Percentiles rank a stretch among this genome's conserved stretches.
Evolutionary conservation across 495 filamentous ascomycete genomes (phyloP).

Genomic region (Penicillium simplicissimum): DNA sequence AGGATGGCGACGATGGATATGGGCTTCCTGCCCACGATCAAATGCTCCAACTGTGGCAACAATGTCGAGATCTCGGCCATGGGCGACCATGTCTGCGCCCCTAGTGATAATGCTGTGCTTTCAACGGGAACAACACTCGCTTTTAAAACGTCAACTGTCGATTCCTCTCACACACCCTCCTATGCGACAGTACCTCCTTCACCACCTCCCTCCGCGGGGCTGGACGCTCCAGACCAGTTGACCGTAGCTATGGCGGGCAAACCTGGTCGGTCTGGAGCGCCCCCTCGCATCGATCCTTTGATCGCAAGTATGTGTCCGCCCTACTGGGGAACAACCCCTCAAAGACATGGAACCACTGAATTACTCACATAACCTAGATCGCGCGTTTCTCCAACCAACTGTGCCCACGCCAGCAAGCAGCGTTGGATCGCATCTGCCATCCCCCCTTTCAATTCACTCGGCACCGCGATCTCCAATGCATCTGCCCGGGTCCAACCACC

Average conservation of each 20-base stretch:
- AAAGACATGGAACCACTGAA: conserved; percentile 5
- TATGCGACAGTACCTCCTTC: conserved; percentile 40
- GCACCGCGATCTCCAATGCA: conserved; percentile 44
- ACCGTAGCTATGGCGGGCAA: conserved; percentile 25
- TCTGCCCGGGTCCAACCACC: conserved; percentile 41
- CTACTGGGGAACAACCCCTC: not conserved
- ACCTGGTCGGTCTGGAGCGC: conserved; percentile 32
- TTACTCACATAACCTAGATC: conserved; percentile 51
- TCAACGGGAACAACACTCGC: not conserved
- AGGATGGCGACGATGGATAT: conserved; percentile 31
- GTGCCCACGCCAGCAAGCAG: conserved; percentile 62
- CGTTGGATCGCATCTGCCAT: conserved; percentile 57
- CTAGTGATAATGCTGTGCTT: conserved; percentile 12
- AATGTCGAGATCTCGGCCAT: conserved; percentile 88
- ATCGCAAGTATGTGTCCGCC: conserved; percentile 52
- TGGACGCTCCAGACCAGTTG: conserved; percentile 26
- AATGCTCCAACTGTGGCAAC: conserved; percentile 86
- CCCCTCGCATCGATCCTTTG: conserved; percentile 56
- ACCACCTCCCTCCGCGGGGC: conserved; percentile 36
- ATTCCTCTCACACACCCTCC: conserved; percentile 18
- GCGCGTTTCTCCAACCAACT: conserved; percentile 56
- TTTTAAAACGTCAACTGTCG: conserved; percentile 1
- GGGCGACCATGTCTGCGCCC: conserved; percentile 83
- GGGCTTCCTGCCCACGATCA: conserved; percentile 85
- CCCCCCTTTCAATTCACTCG: conserved; percentile 50